Base-by-base conservation (phyloP, 306 rosid genomes). In the Lablab purpureus region DNA sequence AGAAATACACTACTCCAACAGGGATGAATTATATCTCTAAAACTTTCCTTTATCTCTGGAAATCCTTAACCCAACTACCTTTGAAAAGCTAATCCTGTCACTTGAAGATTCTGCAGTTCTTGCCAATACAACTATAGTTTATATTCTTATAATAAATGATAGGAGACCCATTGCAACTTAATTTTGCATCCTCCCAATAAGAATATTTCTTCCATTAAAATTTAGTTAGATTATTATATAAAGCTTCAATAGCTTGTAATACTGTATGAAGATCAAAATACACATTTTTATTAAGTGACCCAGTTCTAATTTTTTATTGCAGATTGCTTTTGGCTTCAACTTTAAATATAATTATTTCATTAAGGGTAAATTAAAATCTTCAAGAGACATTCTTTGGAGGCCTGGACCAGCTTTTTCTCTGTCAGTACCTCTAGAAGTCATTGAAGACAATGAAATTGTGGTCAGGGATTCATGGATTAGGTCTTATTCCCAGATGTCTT, bases 351-450 rank as follows among this genome's bases (percentile, higher is more conserved):
- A 87, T 67, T 95, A 91, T 82, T 95, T 93, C 80, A 84, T 95
- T 79, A 93, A 83, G 89, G 89, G 71, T 74, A 93, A 93, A 78
- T 46, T 85, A 13, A 74, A 86, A 83, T 80, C 93, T 81, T 82
- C 90, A 56, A 74, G 70, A 63, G 89, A 77, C 81, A 83, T 95
- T 80, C 78, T 84, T 47, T 95, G 99, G 99, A 91, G 88, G 85
- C 85, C 93, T 84, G 99, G 99, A 77, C 98, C 99, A 51, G 90
- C 79, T n/a, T 91, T 87, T 77, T 90, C 97, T 82, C 82, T 95
- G 65, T 95, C 94, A 56, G 91, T 93, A 22, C 97, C 97, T 71
- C 81, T 51, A 67, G 70, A 83, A 41, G 66, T 67, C 25, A 80
- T 89, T 51, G 87, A 76, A 54, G 82, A 84, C 36, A 75, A 82